Conservation (phyloP, 2,329 filamentous ascomycete species). For the Neurospora sp. region DNA sequence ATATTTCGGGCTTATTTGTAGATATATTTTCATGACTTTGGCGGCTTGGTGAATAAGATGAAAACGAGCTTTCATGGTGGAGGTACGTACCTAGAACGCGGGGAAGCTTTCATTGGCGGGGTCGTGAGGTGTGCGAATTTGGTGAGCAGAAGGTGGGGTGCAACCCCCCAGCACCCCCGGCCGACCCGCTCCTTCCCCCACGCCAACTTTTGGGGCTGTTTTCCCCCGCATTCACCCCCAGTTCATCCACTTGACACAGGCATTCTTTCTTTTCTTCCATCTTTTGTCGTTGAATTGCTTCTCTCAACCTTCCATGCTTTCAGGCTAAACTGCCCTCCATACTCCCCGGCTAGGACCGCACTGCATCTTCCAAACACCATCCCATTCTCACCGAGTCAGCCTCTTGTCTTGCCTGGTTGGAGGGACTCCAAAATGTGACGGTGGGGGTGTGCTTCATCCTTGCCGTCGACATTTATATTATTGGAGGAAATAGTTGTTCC, state of each 20-base stretch:
- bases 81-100: not conserved
- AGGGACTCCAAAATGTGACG: not conserved
- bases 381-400: not conserved
- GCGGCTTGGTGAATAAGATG: not conserved
- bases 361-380: not conserved
- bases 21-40: not conserved
- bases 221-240: not conserved
- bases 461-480: constrained; percentile 1
- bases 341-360: not conserved
- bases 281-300: not conserved
- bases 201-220: not conserved
- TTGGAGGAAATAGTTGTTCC: constrained; percentile 20
- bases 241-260: not conserved
- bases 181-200: not conserved
- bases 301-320: not conserved
- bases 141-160: not conserved
- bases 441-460: not conserved
- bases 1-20: no score
- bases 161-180: not conserved
- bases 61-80: not conserved
- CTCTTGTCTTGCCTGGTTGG: not conserved
- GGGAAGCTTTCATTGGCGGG: not conserved
- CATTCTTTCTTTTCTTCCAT: not conserved
- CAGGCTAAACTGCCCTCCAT: not conserved
- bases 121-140: not conserved